Conservation (phyloP, 176 grass and related monocot species). For the barley (Hordeum vulgare) region MorexV3_pseudomolecules_assembly NC_058523.1:504765291-504765790, state of each 20-base stretch:
- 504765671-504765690: background rate
- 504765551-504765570: constrained; percentile 31
- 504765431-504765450: background rate
- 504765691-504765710: constrained; percentile 9
- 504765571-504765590: background rate
- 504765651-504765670: background rate
- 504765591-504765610: background rate
- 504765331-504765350: constrained; percentile 19
- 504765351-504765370: background rate
- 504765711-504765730: constrained; percentile 6
- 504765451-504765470: constrained; percentile 42
- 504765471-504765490: constrained; percentile 32
- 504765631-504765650: background rate
- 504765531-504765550: background rate
- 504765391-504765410: constrained; percentile 26
- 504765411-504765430: constrained; percentile 13
- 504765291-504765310: background rate
- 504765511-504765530: constrained; percentile 23
- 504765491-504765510: background rate
- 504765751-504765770: background rate
- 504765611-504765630: background rate
- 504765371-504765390: background rate
- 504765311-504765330: background rate
- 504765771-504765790: background rate
- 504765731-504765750: background rate